A percentile compares a stretch with the other conserved stretches of the same genome.
These are phyloP conservation scores for Tolypocladium guangdongense DNA, from an alignment of 2,329 filamentous ascomycete genomes.

Conservation along the genomic window DNA sequence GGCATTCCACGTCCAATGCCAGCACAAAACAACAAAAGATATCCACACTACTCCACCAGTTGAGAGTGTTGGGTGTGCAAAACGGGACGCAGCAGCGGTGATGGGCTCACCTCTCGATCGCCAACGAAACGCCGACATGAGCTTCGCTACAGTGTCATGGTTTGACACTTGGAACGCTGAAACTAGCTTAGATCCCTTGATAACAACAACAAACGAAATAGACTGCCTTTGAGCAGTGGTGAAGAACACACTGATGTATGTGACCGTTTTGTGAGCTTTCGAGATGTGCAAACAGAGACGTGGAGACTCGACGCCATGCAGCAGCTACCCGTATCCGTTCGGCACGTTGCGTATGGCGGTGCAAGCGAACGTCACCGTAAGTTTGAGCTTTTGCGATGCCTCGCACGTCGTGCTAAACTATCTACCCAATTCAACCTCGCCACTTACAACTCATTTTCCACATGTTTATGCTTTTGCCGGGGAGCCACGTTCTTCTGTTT, in stretches of 20 bases:
- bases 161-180: background rate
- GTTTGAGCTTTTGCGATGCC: background rate
- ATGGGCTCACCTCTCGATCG: background rate
- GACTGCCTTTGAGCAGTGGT: background rate
- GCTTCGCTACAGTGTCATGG: background rate
- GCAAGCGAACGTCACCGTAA: background rate
- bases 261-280: background rate
- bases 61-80: slow-evolving; percentile 1
- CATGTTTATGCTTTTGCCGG: background rate
- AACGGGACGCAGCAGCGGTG: slow-evolving; percentile 4
- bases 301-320: background rate
- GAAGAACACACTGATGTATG: background rate
- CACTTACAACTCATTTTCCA: background rate
- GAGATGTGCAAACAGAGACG: background rate
- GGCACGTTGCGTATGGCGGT: background rate
- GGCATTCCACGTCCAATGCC: slow-evolving; percentile 15
- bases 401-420: background rate
- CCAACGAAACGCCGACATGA: background rate
- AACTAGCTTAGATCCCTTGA: background rate
- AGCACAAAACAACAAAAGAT: slow-evolving; percentile 4
- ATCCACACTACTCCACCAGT: slow-evolving; percentile 1
- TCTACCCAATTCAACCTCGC: background rate
- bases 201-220: background rate
- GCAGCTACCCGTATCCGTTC: background rate
- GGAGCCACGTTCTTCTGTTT: background rate